Percentiles rank a stretch among this genome's conserved stretches.
Conservation (phyloP, 1,139 yeast genomes). For the Fermentozyma sake region DNA sequence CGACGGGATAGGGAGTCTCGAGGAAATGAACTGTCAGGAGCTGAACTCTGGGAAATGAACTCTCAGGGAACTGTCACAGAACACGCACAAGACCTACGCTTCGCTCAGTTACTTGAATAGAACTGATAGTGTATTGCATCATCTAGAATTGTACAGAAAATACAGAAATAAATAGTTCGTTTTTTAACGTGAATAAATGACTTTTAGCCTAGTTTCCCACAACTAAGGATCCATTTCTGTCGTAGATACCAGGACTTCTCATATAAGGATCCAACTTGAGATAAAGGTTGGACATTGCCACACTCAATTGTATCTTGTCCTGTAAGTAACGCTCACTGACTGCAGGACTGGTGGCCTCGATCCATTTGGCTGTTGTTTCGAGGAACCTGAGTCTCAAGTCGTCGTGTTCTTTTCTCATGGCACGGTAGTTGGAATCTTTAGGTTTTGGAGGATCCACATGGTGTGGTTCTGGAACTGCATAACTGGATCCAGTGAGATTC, state of each 20-base stretch:
- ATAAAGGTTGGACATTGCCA: constrained; percentile 29
- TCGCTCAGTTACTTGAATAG: too few species aligned
- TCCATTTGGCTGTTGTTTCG: constrained; percentile 39
- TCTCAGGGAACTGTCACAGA: too few species aligned
- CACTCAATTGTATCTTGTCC: constrained; percentile 31
- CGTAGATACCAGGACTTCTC: constrained; percentile 36
- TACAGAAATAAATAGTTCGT: too few species aligned
- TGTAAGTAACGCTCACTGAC: constrained; percentile 36
- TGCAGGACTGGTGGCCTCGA: constrained; percentile 38
- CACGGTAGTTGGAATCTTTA: constrained; percentile 25
- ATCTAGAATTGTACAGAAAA: too few species aligned
- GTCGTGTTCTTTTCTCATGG: constrained; percentile 30
- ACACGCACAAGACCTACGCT: too few species aligned
- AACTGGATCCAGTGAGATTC: constrained; percentile 24
- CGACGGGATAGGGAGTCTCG: too few species aligned
- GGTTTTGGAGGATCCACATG: constrained; percentile 26
- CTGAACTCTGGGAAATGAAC: too few species aligned
- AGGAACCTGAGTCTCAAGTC: constrained; percentile 24
- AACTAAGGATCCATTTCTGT: constrained; percentile 27
- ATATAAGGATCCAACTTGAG: constrained; percentile 37
- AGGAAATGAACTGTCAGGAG: too few species aligned
- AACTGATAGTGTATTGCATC: too few species aligned
- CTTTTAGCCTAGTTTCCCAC: constrained; percentile 9
- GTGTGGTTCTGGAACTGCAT: constrained; percentile 26
- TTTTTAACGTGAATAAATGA: too few species aligned